A percentile compares a stretch with the other conserved stretches of the same genome.
These are phyloP conservation scores for Boletales sp. DNA, from an alignment of 768 basidiomycete genomes.

Conservation along the genomic window DNA sequence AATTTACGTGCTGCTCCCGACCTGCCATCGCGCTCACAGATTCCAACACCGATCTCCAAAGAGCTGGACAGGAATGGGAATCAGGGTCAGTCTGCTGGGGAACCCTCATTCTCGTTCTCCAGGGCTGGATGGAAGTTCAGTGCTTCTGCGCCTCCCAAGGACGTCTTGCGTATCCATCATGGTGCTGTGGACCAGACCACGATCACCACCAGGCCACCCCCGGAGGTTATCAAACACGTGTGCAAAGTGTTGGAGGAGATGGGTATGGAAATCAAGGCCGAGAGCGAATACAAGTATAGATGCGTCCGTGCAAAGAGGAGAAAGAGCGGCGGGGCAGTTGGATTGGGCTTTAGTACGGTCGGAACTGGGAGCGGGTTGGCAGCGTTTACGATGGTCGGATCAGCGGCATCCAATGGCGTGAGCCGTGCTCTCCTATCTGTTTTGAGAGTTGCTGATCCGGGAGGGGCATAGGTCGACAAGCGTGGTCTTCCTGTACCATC, in stretches of 20 bases:
- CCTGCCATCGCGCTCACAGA: slow-evolving; percentile 27
- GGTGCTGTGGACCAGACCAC: slow-evolving; percentile 90
- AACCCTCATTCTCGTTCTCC: slow-evolving; percentile 34
- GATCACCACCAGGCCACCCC: slow-evolving; percentile 79
- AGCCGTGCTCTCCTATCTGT: slow-evolving; percentile 28
- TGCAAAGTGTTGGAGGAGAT: slow-evolving; percentile 76
- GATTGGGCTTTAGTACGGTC: slow-evolving; percentile 40
- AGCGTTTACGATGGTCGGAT: slow-evolving; percentile 74
- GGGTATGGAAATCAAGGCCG: slow-evolving; percentile 86
- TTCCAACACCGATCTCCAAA: slow-evolving; percentile 28
- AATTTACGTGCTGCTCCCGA: slow-evolving; percentile 19
- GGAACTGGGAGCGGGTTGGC: slow-evolving; percentile 50
- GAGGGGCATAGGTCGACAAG: slow-evolving; percentile 66
- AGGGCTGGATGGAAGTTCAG: slow-evolving; percentile 35
- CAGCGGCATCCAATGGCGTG: slow-evolving; percentile 84
- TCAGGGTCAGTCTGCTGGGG: slow-evolving; percentile 24
- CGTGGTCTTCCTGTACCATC: slow-evolving; percentile 85
- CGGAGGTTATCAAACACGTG: slow-evolving; percentile 86
- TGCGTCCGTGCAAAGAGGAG: slow-evolving; percentile 77
- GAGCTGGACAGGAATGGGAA: slow-evolving; percentile 19
- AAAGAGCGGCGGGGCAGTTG: slow-evolving; percentile 47
- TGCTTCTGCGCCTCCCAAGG: slow-evolving; percentile 34
- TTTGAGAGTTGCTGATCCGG: slow-evolving; percentile 7
- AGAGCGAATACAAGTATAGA: slow-evolving; percentile 88
- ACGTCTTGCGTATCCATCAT: slow-evolving; percentile 76